A percentile compares a stretch with the other conserved stretches of the same genome.
Evolutionary conservation across 495 filamentous ascomycete genomes (phyloP).

Genomic region (Penicillium maclennaniae): DNA sequence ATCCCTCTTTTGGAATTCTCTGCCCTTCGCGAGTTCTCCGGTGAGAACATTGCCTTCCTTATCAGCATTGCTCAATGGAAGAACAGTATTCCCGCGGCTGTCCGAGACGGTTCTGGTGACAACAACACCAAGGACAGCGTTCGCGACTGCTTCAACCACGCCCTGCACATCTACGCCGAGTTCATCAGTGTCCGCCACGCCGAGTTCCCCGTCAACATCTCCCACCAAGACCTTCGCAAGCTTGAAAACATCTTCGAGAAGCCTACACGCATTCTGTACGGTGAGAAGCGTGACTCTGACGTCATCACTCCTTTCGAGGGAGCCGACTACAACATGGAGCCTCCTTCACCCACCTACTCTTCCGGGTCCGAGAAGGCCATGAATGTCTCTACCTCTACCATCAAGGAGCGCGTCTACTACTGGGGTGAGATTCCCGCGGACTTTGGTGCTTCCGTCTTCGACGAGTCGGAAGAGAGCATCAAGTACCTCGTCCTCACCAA

Average conservation of each 20-base stretch:
- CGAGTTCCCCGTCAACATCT: slow-evolving; percentile 63
- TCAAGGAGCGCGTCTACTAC: slow-evolving; percentile 30
- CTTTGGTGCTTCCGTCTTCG: slow-evolving; percentile 54
- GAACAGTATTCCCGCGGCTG: slow-evolving; percentile 13
- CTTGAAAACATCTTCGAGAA: slow-evolving; percentile 50
- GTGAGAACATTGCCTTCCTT: slow-evolving; percentile 66
- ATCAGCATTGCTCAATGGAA: slow-evolving; percentile 56
- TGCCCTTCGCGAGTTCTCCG: slow-evolving; percentile 60
- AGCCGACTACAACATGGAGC: slow-evolving; percentile 18
- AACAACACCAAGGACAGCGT: slow-evolving; percentile 26
- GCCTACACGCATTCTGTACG: slow-evolving; percentile 33
- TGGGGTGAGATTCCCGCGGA: slow-evolving; percentile 42
- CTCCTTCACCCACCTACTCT: slow-evolving; percentile 18
- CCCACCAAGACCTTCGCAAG: slow-evolving; percentile 39
- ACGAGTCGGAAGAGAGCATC: slow-evolving; percentile 56
- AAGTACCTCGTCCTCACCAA: slow-evolving; percentile 68
- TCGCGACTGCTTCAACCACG: slow-evolving; percentile 45
- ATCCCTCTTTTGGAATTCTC: slow-evolving; percentile 56
- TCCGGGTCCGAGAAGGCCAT: slow-evolving; percentile 22
- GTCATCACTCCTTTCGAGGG: slow-evolving; percentile 28
- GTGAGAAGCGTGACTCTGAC: slow-evolving; percentile 27
- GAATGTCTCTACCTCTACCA: slow-evolving; percentile 11
- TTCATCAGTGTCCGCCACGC: slow-evolving; percentile 54
- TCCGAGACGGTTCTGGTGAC: neutral
- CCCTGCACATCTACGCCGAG: slow-evolving; percentile 54